Base-by-base conservation (phyloP, 768 basidiomycete genomes). In the Auricularia sp. region DNA sequence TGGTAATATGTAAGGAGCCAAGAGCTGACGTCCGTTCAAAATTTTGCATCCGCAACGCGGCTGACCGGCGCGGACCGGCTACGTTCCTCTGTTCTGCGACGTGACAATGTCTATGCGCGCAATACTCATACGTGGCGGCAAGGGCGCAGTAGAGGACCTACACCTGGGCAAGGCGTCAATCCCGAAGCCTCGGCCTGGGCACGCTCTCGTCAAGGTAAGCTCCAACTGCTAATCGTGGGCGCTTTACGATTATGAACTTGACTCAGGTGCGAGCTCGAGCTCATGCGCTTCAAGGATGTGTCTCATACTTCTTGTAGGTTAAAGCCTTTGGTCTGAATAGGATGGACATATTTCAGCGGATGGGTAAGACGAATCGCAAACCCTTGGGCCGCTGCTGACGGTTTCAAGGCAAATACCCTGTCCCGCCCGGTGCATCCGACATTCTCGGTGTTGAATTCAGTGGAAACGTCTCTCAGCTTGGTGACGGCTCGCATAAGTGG, bases 121-220 rank as follows among this genome's bases (percentile, higher is more conserved):
- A 36, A 80, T 95, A 36, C 78, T 92, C 24, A 80, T 96, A 73
- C 89, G 88, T 74, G 83, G 85, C 71, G 87, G 80, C 2, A 83
- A 85, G 65, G 93, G 92, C 0, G 85, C 90, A 5, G 78, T 83
- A 24, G 89, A 92, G 58, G 87, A 86, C 69, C 79, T 96, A 37
- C 89, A 90, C 73, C 75, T 95, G 44, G 94, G 92, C 1, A 84
- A 90, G 64, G 78, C 78, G 21, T 21, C 47, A 5, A 8, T 16
- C 10, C 79, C 84, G 47, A 85, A 79, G 47, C 93, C 94, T 18
- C 71, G 72, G 18, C 70, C 80, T 14, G 82, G 80, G 4, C 77
- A 94, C 68, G 88, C 93, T 1, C 79, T 93, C 18, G 87, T 96
- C 64, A 89, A 93, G 82, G 93, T 85, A 18, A 18, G 18, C 47